Conservation (phyloP, 73 alveolate genomes). For the Uronychia setigera region DNA sequence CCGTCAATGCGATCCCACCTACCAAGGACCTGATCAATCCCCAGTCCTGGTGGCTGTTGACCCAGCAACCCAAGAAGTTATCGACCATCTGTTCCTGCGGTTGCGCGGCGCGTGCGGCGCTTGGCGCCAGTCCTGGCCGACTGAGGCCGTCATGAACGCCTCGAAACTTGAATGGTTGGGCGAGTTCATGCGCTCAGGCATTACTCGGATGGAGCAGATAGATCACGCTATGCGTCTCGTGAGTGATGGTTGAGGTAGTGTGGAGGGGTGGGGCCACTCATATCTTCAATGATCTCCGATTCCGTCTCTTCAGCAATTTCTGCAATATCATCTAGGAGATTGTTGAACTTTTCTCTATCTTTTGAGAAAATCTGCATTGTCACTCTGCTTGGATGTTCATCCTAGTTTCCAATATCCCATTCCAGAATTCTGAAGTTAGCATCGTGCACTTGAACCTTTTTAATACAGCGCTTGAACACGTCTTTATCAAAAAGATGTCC, state of each 20-base stretch:
- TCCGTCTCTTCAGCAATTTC: constrained; percentile 4
- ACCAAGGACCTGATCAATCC: too few species aligned
- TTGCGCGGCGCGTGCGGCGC: too few species aligned
- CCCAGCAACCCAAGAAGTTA: not conserved
- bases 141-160: too few species aligned
- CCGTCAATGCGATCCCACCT: too few species aligned
- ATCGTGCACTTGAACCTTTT: constrained; percentile 12
- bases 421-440: constrained; percentile 54
- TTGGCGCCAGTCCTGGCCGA: too few species aligned
- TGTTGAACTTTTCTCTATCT: constrained; percentile 8
- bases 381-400: constrained; percentile 17
- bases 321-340: constrained; percentile 24
- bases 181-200: too few species aligned
- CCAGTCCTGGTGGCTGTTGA: constrained; percentile 10
- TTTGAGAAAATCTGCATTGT: constrained; percentile 42
- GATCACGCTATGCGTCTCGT: too few species aligned
- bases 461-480: constrained; percentile 34
- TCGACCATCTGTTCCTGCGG: too few species aligned
- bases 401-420: constrained; percentile 48
- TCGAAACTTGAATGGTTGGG: too few species aligned
- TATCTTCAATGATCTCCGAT: not conserved
- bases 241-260: too few species aligned
- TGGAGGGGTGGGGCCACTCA: not conserved
- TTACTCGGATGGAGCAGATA: too few species aligned
- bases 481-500: constrained; percentile 62